Conservation (phyloP, 2,329 filamentous ascomycete genomes). For the Talaromyces marneffei region DNA sequence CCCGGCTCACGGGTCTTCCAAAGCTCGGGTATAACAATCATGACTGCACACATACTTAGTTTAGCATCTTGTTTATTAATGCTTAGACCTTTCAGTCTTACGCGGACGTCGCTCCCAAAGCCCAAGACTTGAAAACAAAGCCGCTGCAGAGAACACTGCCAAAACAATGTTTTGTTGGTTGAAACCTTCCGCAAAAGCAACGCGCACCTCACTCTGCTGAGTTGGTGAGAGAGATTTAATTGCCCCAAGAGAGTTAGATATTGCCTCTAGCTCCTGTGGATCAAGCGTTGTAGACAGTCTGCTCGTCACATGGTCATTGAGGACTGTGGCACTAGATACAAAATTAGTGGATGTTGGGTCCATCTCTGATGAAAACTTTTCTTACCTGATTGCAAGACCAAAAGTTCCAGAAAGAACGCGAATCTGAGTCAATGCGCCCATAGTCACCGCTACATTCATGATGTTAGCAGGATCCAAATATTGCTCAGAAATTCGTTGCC, state of each 20-base stretch:
- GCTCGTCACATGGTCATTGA: constrained; percentile 1
- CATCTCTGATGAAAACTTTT: neutral
- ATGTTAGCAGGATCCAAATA: neutral
- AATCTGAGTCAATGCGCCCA: constrained; percentile 36
- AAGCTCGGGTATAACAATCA: neutral
- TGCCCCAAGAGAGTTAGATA: constrained; percentile 1
- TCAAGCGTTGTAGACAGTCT: neutral
- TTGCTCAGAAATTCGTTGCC: too few relatives aligned
- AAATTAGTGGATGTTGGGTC: neutral
- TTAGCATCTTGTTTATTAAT: neutral
- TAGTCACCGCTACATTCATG: constrained; percentile 26
- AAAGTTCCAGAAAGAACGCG: constrained; percentile 35
- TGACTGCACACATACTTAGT: neutral
- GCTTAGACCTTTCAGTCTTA: neutral
- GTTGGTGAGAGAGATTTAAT: neutral
- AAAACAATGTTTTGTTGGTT: constrained; percentile 14
- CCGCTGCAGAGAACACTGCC: constrained; percentile 11
- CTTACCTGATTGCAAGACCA: constrained; percentile 30
- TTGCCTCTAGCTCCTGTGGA: neutral
- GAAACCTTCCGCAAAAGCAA: constrained; percentile 13
- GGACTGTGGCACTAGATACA: neutral
- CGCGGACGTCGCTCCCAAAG: constrained; percentile 12
- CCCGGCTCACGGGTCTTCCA: neutral
- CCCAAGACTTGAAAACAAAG: constrained; percentile 6
- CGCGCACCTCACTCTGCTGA: neutral